Evolutionary conservation across 1,284 basidiomycete genomes (phyloP).

Genomic region (Amylostereum areolatum): DNA sequence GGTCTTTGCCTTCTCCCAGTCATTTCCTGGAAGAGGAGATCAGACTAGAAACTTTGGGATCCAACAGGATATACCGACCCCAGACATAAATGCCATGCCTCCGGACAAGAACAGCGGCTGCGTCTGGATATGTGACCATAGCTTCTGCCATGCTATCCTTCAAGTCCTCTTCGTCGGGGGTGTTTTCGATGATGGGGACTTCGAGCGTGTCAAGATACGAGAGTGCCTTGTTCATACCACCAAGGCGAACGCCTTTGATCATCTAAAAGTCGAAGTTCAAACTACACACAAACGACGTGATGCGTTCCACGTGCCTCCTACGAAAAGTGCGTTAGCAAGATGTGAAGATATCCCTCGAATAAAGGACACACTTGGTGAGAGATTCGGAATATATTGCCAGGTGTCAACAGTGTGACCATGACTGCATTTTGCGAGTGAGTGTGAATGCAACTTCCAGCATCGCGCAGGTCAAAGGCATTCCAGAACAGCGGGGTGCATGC

Average conservation of each 20-base stretch:
- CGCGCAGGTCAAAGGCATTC: slow-evolving; percentile 78
- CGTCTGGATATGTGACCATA: slow-evolving; percentile 73
- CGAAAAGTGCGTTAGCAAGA: neutral
- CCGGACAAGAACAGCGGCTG: slow-evolving; percentile 74
- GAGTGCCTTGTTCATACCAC: slow-evolving; percentile 63
- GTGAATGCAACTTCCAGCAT: slow-evolving; percentile 80
- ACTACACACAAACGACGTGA: neutral
- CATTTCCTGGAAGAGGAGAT: slow-evolving; percentile 38
- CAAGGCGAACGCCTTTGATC: slow-evolving; percentile 84
- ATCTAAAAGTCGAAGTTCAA: slow-evolving; percentile 38
- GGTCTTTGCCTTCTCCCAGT: slow-evolving; percentile 87
- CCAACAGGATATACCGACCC: slow-evolving; percentile 42
- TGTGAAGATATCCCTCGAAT: neutral
- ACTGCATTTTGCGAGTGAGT: slow-evolving; percentile 86
- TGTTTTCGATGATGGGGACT: slow-evolving; percentile 85
- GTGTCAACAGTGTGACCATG: slow-evolving; percentile 76
- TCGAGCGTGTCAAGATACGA: slow-evolving; percentile 83
- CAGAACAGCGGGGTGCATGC: slow-evolving; percentile 88
- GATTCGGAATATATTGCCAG: slow-evolving; percentile 63
- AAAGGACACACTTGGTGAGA: slow-evolving; percentile 59
- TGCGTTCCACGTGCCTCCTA: slow-evolving; percentile 10
- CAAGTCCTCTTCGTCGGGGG: slow-evolving; percentile 81
- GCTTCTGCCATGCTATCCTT: slow-evolving; percentile 81
- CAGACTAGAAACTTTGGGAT: neutral
- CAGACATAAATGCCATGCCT: slow-evolving; percentile 82